A percentile compares a stretch with the other conserved stretches of the same genome.
Evolutionary conservation across 768 basidiomycete genomes (phyloP).

Genomic region (Pulveroboletus sp.): DNA sequence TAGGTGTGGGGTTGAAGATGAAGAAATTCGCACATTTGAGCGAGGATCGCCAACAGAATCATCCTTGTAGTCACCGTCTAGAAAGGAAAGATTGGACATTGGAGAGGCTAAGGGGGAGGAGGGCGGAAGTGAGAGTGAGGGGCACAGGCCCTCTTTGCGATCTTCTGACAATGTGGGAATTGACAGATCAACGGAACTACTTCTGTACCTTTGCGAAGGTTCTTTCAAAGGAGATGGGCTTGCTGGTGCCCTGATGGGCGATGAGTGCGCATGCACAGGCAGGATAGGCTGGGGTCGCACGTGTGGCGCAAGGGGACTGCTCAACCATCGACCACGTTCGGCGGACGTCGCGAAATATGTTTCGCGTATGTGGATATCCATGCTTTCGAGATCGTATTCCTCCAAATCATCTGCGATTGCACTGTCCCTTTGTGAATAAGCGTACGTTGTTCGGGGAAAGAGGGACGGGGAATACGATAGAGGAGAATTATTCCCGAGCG

Average conservation of each 20-base stretch:
- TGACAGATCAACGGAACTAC: neutral
- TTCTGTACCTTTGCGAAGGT: conserved; percentile 1
- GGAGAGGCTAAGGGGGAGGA: conserved; percentile 46
- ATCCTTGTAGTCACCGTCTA: conserved; percentile 22
- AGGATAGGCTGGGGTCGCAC: conserved; percentile 11
- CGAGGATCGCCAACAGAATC: conserved; percentile 7
- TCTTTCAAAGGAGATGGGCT: conserved; percentile 5
- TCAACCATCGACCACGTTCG: conserved; percentile 57
- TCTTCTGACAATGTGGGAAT: conserved; percentile 1
- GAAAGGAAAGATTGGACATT: conserved; percentile 34
- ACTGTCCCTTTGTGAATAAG: conserved; percentile 13
- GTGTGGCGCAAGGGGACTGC: conserved; percentile 39
- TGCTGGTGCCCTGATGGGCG: conserved; percentile 15
- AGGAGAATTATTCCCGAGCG: neutral
- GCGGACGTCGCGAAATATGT: conserved; percentile 54
- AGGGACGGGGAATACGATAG: conserved; percentile 1
- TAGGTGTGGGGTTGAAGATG: neutral
- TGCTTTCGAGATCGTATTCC: conserved; percentile 30
- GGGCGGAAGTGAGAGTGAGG: conserved; percentile 29
- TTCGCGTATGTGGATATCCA: conserved; percentile 36
- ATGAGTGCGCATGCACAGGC: conserved; percentile 20
- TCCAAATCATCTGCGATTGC: conserved; percentile 18
- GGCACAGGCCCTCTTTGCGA: conserved; percentile 17
- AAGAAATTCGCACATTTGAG: conserved; percentile 29
- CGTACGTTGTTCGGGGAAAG: neutral